phyloP scores from a whole-genome alignment of 306 rosid species.

The Fragaria ananassa region DNA sequence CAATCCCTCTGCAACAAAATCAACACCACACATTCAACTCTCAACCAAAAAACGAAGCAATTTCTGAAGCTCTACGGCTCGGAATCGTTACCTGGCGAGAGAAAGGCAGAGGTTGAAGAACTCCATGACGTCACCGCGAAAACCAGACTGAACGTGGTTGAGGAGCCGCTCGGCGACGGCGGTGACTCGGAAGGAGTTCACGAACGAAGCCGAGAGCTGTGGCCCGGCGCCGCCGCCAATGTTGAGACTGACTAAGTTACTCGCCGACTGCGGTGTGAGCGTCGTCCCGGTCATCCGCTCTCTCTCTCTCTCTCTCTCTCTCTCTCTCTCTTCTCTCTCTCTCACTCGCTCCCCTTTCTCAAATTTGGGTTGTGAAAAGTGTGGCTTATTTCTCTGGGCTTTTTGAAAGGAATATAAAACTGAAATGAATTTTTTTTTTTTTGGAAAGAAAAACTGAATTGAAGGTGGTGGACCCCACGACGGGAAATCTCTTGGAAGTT shows the following conservation, averaged over 20 bases:
- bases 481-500: too few species aligned
- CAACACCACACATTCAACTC: not conserved
- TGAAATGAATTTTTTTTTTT: not conserved
- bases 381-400: not conserved
- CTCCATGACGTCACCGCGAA: conserved; percentile 28
- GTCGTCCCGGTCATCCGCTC: conserved; percentile 19
- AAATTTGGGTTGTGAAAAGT: not conserved
- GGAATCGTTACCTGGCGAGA: conserved; percentile 47
- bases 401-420: too few species aligned
- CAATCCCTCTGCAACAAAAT: conserved; percentile 63
- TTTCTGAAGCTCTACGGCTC: not conserved
- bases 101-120: conserved; percentile 47
- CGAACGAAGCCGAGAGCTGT: conserved; percentile 24
- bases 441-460: too few species aligned
- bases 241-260: not conserved
- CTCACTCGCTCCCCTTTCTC: not conserved
- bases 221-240: not conserved
- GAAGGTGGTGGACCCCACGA: too few species aligned
- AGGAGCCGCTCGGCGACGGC: conserved; percentile 37
- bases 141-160: conserved; percentile 26
- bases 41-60: not conserved
- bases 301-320: not conserved
- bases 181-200: conserved; percentile 36
- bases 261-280: conserved; percentile 13
- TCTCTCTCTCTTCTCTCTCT: too few species aligned